Conservation (phyloP, 805 yeast genomes). For the Metschnikowia anglica region DNA sequence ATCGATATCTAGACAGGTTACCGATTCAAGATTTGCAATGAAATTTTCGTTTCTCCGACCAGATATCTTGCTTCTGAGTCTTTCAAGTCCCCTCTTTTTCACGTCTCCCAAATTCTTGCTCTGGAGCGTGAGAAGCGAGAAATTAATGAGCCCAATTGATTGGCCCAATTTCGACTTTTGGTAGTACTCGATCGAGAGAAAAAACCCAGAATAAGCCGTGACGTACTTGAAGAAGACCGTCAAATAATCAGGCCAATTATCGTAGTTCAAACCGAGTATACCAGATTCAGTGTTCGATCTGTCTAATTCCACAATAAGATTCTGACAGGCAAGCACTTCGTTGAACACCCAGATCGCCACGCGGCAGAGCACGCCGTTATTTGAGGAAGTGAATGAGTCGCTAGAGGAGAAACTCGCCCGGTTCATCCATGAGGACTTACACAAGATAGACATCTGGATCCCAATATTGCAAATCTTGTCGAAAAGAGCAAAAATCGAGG, state of each 20-base stretch:
- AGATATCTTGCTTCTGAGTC: slow-evolving; percentile 28
- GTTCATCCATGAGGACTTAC: slow-evolving; percentile 40
- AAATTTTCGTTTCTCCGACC: slow-evolving; percentile 33
- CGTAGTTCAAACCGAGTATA: slow-evolving; percentile 12
- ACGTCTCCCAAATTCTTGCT: slow-evolving; percentile 25
- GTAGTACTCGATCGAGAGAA: slow-evolving; percentile 45
- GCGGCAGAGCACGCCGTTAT: slow-evolving; percentile 44
- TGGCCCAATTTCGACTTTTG: slow-evolving; percentile 45
- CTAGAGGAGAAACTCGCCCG: slow-evolving; percentile 19
- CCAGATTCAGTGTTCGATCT: slow-evolving; percentile 8
- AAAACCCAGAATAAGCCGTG: slow-evolving; percentile 45
- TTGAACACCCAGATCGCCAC: slow-evolving; percentile 43
- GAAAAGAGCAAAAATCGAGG: slow-evolving; percentile 11
- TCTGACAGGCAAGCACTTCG: slow-evolving; percentile 30
- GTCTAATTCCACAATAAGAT: slow-evolving; percentile 20
- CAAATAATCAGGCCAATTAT: slow-evolving; percentile 33
- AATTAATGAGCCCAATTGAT: slow-evolving; percentile 46
- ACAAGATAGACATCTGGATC: slow-evolving; percentile 40
- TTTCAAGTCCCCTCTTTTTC: slow-evolving; percentile 18
- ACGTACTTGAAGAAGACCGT: slow-evolving; percentile 33
- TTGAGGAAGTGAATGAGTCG: slow-evolving; percentile 17
- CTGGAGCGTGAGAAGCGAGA: slow-evolving; percentile 36
- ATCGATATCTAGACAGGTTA: slow-evolving; percentile 35
- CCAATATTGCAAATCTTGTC: slow-evolving; percentile 29
- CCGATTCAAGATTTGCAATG: slow-evolving; percentile 33